These are phyloP conservation scores for Aphanomyces astaci DNA, from an alignment of 352 stramenopile species.

Conservation along the genomic window DNA sequence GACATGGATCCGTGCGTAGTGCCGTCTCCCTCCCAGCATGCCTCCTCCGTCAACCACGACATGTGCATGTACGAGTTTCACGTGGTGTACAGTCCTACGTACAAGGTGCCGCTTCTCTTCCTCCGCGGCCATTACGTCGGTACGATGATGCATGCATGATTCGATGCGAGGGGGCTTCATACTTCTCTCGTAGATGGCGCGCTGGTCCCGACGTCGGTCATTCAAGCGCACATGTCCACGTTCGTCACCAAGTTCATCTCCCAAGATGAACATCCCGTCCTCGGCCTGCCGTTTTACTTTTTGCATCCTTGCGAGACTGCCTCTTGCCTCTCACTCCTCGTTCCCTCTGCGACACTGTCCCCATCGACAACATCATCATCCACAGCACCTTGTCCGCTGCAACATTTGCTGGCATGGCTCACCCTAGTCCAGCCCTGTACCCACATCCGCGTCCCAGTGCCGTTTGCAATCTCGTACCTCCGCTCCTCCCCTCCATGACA, in stretches of 20 bases:
- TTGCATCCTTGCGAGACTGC: conserved; percentile 74
- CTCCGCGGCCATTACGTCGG: conserved; percentile 32
- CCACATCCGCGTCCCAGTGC: conserved; percentile 28
- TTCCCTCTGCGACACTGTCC: too few relatives aligned
- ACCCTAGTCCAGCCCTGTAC: conserved; percentile 67
- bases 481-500: neutral
- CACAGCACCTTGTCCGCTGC: neutral
- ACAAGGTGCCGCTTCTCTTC: conserved; percentile 67
- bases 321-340: conserved; percentile 51
- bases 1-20: too few relatives aligned
- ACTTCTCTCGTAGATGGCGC: conserved; percentile 9
- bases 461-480: neutral
- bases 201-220: conserved; percentile 25
- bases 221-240: conserved; percentile 29
- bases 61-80: conserved; percentile 61
- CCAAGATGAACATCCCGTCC: conserved; percentile 62
- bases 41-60: neutral
- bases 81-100: conserved; percentile 72
- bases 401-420: conserved; percentile 50
- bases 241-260: conserved; percentile 32
- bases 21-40: too few relatives aligned
- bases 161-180: too few relatives aligned
- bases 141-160: too few relatives aligned
- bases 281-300: conserved; percentile 59
- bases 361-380: too few relatives aligned